phyloP scores from a whole-genome alignment of 2,329 filamentous ascomycete species.

The Diaporthe sp. region DNA sequence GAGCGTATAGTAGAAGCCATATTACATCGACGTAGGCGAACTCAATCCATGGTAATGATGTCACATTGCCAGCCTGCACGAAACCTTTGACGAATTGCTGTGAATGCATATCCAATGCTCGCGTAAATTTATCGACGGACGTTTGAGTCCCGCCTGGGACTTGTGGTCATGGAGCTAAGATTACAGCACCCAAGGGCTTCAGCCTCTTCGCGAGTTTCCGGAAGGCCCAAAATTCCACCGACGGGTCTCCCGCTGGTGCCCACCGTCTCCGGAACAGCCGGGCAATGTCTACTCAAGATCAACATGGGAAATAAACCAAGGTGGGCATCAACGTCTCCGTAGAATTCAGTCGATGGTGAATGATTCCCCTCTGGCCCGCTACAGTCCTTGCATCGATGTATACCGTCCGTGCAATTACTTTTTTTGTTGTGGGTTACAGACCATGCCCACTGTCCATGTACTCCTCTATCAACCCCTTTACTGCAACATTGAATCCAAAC shows the following conservation, averaged over 20 bases:
- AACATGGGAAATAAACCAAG: not conserved
- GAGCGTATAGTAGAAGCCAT: too few relatives aligned
- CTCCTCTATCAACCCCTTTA: conserved; percentile 52
- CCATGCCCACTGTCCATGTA: not conserved
- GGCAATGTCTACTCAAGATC: not conserved
- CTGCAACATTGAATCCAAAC: conserved; percentile 90
- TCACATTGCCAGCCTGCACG: not conserved
- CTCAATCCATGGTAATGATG: not conserved
- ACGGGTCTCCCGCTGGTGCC: not conserved
- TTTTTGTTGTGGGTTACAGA: not conserved
- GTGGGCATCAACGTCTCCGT: not conserved
- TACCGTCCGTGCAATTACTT: not conserved
- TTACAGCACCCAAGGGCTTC: not conserved
- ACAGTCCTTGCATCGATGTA: not conserved
- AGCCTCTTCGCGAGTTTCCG: conserved; percentile 10
- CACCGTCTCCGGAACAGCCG: conserved; percentile 5
- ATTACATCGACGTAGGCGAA: not conserved
- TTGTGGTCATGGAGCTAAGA: not conserved
- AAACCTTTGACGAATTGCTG: not conserved
- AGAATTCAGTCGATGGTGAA: not conserved
- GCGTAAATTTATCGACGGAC: not conserved
- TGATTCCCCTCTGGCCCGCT: not conserved
- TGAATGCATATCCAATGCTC: not conserved
- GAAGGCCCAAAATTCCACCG: conserved; percentile 5
- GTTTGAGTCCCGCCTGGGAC: not conserved